phyloP scores from a whole-genome alignment of 2,329 filamentous ascomycete genomes.

The Xylaria sp. region DNA sequence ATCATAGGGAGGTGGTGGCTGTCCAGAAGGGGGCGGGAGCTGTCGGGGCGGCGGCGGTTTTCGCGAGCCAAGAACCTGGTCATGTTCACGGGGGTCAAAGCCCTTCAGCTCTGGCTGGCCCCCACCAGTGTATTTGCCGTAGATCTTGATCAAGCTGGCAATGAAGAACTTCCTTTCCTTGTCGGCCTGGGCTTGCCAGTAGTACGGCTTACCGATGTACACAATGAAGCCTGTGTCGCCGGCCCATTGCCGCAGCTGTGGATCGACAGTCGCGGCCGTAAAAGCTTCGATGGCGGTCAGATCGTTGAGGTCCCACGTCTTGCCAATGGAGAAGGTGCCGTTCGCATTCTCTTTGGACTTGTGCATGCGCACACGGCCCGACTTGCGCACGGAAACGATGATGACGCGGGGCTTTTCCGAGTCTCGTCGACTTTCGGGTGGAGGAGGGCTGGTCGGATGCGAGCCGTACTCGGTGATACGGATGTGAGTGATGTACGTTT shows the following conservation, averaged over 20 bases:
- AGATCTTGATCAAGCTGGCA: constrained; percentile 94
- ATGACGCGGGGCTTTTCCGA: constrained; percentile 91
- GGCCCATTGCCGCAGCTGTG: constrained; percentile 79
- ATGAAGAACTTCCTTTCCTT: constrained; percentile 99
- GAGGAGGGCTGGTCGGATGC: constrained; percentile 85
- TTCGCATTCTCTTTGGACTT: constrained; percentile 97
- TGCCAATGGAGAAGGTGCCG: constrained; percentile 95
- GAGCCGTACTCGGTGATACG: constrained; percentile 87
- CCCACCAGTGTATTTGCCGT: constrained; percentile 93
- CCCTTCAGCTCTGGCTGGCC: constrained; percentile 81
- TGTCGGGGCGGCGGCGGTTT: constrained; percentile 53
- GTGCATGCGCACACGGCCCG: constrained; percentile 92
- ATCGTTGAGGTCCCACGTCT: constrained; percentile 97
- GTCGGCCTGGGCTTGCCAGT: constrained; percentile 91
- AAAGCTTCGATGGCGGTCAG: constrained; percentile 86
- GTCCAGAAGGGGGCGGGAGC: constrained; percentile 39
- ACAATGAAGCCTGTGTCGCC: constrained; percentile 87
- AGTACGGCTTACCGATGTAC: constrained; percentile 92
- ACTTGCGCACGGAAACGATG: constrained; percentile 91
- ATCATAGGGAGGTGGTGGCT: constrained; percentile 42
- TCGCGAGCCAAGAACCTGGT: constrained; percentile 74
- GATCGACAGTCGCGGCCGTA: constrained; percentile 67
- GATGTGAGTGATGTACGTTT: constrained; percentile 99
- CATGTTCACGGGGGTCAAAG: constrained; percentile 83
- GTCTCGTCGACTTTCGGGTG: constrained; percentile 76